Evolutionary conservation across 768 basidiomycete genomes (phyloP).

Genomic region (Tulasnella calospora): DNA sequence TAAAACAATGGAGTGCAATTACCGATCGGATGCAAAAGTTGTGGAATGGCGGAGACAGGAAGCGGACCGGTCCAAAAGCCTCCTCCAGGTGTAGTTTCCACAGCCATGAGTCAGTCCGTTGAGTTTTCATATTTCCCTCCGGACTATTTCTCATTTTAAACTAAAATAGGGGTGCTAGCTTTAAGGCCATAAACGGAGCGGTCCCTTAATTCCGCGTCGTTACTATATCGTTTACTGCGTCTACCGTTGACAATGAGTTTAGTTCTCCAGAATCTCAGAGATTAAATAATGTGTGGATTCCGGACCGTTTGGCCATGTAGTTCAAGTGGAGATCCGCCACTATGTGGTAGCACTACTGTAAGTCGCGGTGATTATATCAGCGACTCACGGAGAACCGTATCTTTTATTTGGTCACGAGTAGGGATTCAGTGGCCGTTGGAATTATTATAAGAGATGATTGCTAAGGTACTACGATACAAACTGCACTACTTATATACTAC

Average conservation of each 20-base stretch:
- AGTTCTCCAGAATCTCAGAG: not conserved
- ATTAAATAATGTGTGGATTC: not conserved
- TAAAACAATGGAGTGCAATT: not conserved
- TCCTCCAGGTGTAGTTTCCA: not conserved
- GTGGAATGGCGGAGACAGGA: not conserved
- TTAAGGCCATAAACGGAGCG: not conserved
- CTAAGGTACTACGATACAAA: no score
- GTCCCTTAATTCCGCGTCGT: not conserved
- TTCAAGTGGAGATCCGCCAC: not conserved
- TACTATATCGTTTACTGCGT: not conserved
- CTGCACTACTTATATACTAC: no score
- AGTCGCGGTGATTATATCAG: no score
- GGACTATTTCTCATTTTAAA: not conserved
- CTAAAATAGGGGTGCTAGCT: not conserved
- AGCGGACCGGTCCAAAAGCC: not conserved
- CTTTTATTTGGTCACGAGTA: no score
- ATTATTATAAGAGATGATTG: no score
- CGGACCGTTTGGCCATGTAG: not conserved
- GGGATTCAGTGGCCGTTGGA: no score
- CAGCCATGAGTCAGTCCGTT: not conserved
- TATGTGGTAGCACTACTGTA: no score
- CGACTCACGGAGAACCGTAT: no score
- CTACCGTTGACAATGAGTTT: not conserved
- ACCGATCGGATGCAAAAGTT: not conserved
- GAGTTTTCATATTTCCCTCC: not conserved